phyloP scores from a whole-genome alignment of 2,329 filamentous ascomycete species.

The Xylariaceae sp. region DNA sequence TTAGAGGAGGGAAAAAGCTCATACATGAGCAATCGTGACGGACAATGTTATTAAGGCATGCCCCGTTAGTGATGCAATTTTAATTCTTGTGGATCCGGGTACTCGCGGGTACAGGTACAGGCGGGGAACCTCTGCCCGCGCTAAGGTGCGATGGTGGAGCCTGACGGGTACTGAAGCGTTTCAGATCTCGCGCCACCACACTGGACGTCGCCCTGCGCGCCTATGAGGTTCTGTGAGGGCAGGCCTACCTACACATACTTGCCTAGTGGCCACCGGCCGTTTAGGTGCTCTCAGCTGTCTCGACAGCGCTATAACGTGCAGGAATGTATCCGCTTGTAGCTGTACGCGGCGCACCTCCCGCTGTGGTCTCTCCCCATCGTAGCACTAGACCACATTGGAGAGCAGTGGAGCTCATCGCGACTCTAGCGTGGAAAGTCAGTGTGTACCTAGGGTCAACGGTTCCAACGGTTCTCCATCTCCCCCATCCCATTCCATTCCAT shows the following conservation, averaged over 20 bases:
- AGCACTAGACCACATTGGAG: conserved; percentile 4
- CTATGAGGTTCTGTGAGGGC: too few relatives aligned
- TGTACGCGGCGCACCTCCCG: neutral
- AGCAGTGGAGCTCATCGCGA: neutral
- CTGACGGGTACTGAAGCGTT: neutral
- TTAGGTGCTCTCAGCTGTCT: too few relatives aligned
- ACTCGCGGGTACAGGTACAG: neutral
- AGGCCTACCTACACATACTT: too few relatives aligned
- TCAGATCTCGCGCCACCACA: neutral
- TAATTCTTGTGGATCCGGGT: neutral
- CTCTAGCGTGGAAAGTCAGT: neutral
- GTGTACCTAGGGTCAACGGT: neutral
- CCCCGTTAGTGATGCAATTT: neutral
- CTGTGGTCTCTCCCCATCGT: too few relatives aligned
- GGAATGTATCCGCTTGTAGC: neutral
- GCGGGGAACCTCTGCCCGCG: neutral
- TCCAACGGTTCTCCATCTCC: neutral
- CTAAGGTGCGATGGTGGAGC: neutral
- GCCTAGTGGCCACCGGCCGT: too few relatives aligned
- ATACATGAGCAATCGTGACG: neutral
- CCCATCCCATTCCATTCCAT: neutral
- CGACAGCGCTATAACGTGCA: too few relatives aligned
- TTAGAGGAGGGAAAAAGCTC: too few relatives aligned
- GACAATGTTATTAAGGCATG: neutral
- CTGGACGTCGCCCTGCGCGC: neutral